phyloP scores from a whole-genome alignment of 768 basidiomycete genomes.

The Podaxis mareebaensis region DNA sequence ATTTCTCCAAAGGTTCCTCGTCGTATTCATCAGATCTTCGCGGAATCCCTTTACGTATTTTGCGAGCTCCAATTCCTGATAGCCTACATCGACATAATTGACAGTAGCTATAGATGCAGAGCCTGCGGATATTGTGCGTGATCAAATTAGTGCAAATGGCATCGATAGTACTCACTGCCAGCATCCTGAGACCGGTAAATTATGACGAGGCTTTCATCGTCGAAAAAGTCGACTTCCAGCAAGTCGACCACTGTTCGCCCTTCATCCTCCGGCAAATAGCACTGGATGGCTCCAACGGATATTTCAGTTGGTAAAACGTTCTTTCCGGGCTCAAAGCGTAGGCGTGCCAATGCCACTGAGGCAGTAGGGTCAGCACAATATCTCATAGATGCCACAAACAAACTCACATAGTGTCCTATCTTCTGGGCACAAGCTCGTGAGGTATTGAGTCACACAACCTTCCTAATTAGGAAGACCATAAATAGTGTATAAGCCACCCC shows the following conservation, averaged over 20 bases:
- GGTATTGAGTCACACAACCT: slow-evolving; percentile 50
- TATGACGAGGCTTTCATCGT: slow-evolving; percentile 67
- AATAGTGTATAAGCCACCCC: slow-evolving; percentile 17
- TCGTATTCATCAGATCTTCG: slow-evolving; percentile 65
- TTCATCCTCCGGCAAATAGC: slow-evolving; percentile 45
- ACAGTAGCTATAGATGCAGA: slow-evolving; percentile 62
- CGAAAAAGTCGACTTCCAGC: slow-evolving; percentile 76
- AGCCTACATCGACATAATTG: slow-evolving; percentile 61
- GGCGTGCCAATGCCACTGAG: slow-evolving; percentile 58
- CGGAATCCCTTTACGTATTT: slow-evolving; percentile 56
- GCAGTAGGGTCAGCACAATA: slow-evolving; percentile 13
- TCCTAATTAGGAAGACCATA: slow-evolving; percentile 31
- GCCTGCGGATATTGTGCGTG: slow-evolving; percentile 36
- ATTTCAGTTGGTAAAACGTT: slow-evolving; percentile 38
- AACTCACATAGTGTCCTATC: slow-evolving; percentile 29
- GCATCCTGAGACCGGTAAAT: slow-evolving; percentile 53
- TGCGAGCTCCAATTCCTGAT: slow-evolving; percentile 49
- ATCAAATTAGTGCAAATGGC: slow-evolving; percentile 34
- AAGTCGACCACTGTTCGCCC: slow-evolving; percentile 46
- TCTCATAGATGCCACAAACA: not conserved
- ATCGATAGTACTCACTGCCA: slow-evolving; percentile 45
- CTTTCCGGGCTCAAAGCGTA: slow-evolving; percentile 39
- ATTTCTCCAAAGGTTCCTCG: slow-evolving; percentile 55
- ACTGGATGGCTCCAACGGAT: slow-evolving; percentile 55
- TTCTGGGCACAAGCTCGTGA: slow-evolving; percentile 45